These are phyloP conservation scores for Neopestalotiopsis sp. DNA, from an alignment of 2,329 filamentous ascomycete genomes.

Conservation along the genomic window DNA sequence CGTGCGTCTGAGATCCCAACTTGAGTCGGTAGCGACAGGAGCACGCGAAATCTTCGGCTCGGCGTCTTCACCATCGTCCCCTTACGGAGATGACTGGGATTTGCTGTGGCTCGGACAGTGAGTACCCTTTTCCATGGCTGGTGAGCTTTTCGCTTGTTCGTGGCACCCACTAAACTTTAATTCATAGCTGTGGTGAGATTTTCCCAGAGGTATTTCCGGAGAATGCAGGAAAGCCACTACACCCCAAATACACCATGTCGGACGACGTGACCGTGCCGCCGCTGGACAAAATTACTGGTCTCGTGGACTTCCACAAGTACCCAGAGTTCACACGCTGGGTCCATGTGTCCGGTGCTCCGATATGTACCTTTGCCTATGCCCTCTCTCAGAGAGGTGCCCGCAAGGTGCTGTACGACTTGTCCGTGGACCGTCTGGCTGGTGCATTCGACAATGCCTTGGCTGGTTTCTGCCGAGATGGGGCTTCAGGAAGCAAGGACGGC, in stretches of 20 bases:
- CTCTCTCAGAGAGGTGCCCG: constrained; percentile 31
- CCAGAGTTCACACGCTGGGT: constrained; percentile 30
- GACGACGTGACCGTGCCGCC: constrained; percentile 33
- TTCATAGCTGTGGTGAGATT: constrained; percentile 29
- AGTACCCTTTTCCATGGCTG: constrained; percentile 14
- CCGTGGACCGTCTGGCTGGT: constrained; percentile 33
- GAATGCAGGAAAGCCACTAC: constrained; percentile 28
- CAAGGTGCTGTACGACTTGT: constrained; percentile 34
- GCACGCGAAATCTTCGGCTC: constrained; percentile 35
- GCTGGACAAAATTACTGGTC: constrained; percentile 29
- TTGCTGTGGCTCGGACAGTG: constrained; percentile 34
- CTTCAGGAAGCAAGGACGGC: constrained; percentile 15
- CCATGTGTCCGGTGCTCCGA: constrained; percentile 30
- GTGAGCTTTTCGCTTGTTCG: constrained; percentile 17
- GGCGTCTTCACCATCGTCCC: constrained; percentile 22
- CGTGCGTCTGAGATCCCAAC: constrained; percentile 37
- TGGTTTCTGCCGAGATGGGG: background rate
- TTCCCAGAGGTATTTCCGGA: constrained; percentile 32
- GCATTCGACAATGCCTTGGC: constrained; percentile 39
- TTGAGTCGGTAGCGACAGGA: constrained; percentile 36
- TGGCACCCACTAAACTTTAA: background rate
- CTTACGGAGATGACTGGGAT: constrained; percentile 33
- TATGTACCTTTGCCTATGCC: constrained; percentile 37
- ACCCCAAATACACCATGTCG: constrained; percentile 29
- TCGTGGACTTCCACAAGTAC: constrained; percentile 30